These are phyloP conservation scores for Lizonia empirigonia DNA, from an alignment of 2,329 filamentous ascomycete species.

Conservation along the genomic window DNA sequence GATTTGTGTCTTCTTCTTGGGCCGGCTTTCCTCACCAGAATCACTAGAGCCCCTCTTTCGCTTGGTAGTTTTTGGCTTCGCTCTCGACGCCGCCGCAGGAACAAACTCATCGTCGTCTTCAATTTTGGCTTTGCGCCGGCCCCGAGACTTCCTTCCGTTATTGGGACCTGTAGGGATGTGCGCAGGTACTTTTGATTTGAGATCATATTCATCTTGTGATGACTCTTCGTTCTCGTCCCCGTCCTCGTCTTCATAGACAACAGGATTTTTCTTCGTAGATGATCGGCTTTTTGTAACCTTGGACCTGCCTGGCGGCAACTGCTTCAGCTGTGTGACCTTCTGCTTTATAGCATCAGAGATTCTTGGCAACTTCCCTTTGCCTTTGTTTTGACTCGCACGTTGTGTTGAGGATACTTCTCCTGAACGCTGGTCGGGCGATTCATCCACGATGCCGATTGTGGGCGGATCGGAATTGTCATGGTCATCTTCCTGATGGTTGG, in stretches of 20 bases:
- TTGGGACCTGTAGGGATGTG: neutral
- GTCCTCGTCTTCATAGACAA: neutral
- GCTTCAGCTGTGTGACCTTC: constrained; percentile 12
- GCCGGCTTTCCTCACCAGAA: neutral
- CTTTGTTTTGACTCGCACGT: neutral
- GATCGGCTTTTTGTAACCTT: constrained; percentile 6
- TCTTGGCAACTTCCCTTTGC: constrained; percentile 24
- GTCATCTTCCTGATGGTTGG: neutral
- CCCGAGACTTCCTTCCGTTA: constrained; percentile 2
- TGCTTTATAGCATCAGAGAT: constrained; percentile 23
- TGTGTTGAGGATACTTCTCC: neutral
- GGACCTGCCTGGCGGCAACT: constrained; percentile 7
- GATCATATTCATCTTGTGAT: constrained; percentile 4
- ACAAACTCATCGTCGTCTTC: constrained; percentile 24
- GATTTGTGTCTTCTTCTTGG: constrained; percentile 5
- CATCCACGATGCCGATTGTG: neutral
- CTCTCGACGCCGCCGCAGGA: constrained; percentile 5
- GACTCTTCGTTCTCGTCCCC: neutral
- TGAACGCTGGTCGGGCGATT: neutral
- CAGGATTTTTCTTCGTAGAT: neutral
- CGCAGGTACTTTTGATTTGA: neutral
- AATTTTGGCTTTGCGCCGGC: constrained; percentile 1
- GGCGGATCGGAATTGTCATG: neutral
- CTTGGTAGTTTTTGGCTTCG: constrained; percentile 9
- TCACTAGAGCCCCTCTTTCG: constrained; percentile 12